Evolutionary conservation across 306 rosid species (phyloP).

Genomic region (Sophora flavescens): DNA sequence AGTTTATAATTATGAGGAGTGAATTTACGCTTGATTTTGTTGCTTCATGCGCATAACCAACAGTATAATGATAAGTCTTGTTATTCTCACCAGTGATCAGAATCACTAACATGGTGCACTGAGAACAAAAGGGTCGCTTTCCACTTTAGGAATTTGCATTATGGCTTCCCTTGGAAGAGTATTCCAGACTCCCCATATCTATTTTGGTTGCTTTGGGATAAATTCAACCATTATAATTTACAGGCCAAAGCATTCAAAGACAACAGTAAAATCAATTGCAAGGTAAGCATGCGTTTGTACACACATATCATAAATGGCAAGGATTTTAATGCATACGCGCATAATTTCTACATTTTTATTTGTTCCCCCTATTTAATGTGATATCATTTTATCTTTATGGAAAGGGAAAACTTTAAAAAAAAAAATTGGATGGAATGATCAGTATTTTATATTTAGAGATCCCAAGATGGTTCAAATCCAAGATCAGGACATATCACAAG

Average conservation of each 20-base stretch:
- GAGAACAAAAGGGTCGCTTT: conserved; percentile 48
- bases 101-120: conserved; percentile 47
- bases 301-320: conserved; percentile 23
- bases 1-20: conserved; percentile 44
- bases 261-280: conserved; percentile 51
- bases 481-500: neutral
- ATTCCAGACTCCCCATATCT: conserved; percentile 35
- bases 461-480: neutral
- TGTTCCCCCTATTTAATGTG: neutral
- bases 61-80: conserved; percentile 60
- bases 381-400: neutral
- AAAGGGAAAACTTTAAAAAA: neutral
- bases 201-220: conserved; percentile 47
- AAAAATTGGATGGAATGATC: neutral
- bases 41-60: conserved; percentile 59
- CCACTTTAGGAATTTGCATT: conserved; percentile 47
- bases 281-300: conserved; percentile 54
- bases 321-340: conserved; percentile 12
- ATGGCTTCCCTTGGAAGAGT: conserved; percentile 45
- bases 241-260: conserved; percentile 38
- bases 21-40: conserved; percentile 39
- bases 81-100: conserved; percentile 39
- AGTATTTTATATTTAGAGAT: no score
- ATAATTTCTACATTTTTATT: neutral
- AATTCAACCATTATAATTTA: conserved; percentile 51